Evolutionary conservation across 1,284 basidiomycete genomes (phyloP).

Genomic region (Ustilago hordei): DNA sequence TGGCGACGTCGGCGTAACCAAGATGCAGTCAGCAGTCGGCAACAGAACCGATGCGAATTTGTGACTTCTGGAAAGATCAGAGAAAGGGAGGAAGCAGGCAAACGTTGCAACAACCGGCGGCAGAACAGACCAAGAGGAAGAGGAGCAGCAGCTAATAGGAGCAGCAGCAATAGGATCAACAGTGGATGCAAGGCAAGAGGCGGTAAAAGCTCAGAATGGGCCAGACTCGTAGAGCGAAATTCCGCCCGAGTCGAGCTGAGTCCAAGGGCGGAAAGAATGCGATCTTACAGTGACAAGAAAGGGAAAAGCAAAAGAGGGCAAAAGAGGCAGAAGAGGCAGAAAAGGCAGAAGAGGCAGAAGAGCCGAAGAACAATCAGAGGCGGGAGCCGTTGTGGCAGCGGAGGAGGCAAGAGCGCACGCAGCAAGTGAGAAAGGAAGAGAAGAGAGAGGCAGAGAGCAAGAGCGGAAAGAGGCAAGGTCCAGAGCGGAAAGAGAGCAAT

Average conservation of each 20-base stretch:
- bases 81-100: not conserved
- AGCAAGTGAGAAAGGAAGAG: not conserved
- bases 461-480: not conserved
- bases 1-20: constrained; percentile 5
- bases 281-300: not conserved
- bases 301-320: not conserved
- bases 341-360: not conserved
- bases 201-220: not conserved
- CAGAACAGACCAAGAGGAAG: not conserved
- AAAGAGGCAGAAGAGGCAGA: not conserved
- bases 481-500: no score
- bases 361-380: not conserved
- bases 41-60: not conserved
- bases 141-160: not conserved
- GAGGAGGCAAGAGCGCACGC: not conserved
- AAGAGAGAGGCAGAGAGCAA: not conserved
- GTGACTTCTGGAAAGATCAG: not conserved
- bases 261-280: not conserved
- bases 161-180: not conserved
- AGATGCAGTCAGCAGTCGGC: not conserved
- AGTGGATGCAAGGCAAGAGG: not conserved
- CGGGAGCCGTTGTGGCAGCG: constrained; percentile 3
- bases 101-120: not conserved
- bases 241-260: not conserved
- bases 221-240: not conserved